Base-by-base conservation (phyloP, 1,284 basidiomycete species). In the Apiotrichum laibachii region DNA sequence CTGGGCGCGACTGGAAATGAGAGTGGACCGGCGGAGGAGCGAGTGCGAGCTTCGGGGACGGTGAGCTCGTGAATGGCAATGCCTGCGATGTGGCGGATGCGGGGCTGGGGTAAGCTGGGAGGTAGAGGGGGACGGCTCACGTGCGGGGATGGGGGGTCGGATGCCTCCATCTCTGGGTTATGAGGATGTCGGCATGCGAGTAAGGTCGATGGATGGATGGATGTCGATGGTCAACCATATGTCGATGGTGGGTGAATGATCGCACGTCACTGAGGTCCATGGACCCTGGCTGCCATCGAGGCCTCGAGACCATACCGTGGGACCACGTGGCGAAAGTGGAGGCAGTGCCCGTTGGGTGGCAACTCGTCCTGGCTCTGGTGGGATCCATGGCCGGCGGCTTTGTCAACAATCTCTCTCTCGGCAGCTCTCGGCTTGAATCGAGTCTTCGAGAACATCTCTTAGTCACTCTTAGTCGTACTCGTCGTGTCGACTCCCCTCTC, bases 31-130 rank as follows among this genome's bases (percentile, higher is more conserved):
- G 49, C 15, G 33, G 49, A 5, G 26, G 45, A 13, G 40, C 49
- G 37, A 16, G 42, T 35, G 34, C 35, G 31, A 13, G 37, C 46
- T 10, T 68, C 57, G 13, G 69, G 67, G 16, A 73, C 63, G 2
- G 69, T 73, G 39, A 76, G 64, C 58, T 76, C 71, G 59, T 72
- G 73, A 33, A 76, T 72, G 19, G 71, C 71, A 34, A 76, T 64
- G 5, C 74, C 74, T 44, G 44, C 42, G 55, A 76, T 71, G 44
- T 73, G 66, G 34, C 74, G 60, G 46, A 76, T 72, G 8, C 71
- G 65, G 45, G 68, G 68, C 68, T 44, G 43, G 9, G 3, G n/a
- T 18, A 10, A 18, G n/a, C 1, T 8, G 43, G 43, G 11, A 6
- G 18, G 2, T 18, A 18, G 19, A 11, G 43, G 19, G 5, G 19